Evolutionary conservation across 2,329 filamentous ascomycete species (phyloP).

Genomic region (Talaromyces sp.): DNA sequence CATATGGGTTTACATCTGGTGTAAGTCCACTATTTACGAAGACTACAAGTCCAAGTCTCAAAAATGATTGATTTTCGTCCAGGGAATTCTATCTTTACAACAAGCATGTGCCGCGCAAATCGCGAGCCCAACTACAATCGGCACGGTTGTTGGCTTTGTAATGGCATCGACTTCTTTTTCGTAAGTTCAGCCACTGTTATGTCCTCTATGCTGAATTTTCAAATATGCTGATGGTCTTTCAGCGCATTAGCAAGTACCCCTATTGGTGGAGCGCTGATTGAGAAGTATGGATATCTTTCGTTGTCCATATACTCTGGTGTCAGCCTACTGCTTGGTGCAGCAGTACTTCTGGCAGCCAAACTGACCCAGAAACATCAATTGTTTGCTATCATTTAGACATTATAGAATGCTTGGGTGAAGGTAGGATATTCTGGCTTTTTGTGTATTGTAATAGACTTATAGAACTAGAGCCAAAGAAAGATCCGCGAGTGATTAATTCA

Average conservation of each 20-base stretch:
- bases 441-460: not conserved
- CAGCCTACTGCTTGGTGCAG: constrained; percentile 31
- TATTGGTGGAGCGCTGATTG: constrained; percentile 41
- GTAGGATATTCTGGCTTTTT: not conserved
- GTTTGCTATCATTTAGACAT: constrained; percentile 20
- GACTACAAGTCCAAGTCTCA: not conserved
- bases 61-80: not conserved
- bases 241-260: constrained; percentile 43
- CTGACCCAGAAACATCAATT: constrained; percentile 22
- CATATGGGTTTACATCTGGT: constrained; percentile 48
- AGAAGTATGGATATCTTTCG: constrained; percentile 40
- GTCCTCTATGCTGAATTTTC: not conserved
- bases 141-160: constrained; percentile 43
- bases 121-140: constrained; percentile 37
- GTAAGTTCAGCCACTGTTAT: constrained; percentile 29
- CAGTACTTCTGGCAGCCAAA: constrained; percentile 25
- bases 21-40: constrained; percentile 25
- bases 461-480: not conserved
- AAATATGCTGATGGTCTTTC: not conserved
- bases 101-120: constrained; percentile 46
- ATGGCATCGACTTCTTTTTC: constrained; percentile 44
- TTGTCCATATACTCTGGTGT: constrained; percentile 40
- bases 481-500: not conserved
- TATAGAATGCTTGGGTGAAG: not conserved
- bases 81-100: constrained; percentile 50